phyloP scores from a whole-genome alignment of 2,329 filamentous ascomycete genomes.

The Byssochlamys sp. region DNA sequence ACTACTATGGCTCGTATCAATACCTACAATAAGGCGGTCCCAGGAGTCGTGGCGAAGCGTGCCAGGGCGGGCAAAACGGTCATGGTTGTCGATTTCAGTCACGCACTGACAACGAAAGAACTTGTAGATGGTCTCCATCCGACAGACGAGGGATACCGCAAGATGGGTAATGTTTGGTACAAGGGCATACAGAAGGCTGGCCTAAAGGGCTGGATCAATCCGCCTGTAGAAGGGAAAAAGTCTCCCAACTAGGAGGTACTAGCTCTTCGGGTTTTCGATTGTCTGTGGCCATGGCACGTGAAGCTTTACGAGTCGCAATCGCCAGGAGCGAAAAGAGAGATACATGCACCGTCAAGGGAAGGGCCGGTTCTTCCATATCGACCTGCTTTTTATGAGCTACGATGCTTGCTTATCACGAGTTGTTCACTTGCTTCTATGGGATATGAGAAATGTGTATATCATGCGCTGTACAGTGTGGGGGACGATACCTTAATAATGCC shows the following conservation, averaged over 20 bases:
- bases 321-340: no score
- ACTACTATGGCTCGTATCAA: slow-evolving; percentile 10
- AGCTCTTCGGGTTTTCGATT: no score
- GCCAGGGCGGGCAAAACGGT: slow-evolving; percentile 15
- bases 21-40: slow-evolving; percentile 17
- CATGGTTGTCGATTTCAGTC: slow-evolving; percentile 16
- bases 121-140: slow-evolving; percentile 21
- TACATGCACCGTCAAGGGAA: no score
- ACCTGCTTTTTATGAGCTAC: no score
- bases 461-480: no score
- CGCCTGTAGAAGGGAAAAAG: neutral
- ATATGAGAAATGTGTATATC: no score
- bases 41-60: slow-evolving; percentile 12
- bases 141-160: slow-evolving; percentile 17
- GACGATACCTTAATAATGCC: no score
- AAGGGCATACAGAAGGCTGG: slow-evolving; percentile 3
- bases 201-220: slow-evolving; percentile 6
- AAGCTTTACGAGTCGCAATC: no score
- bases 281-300: no score
- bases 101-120: slow-evolving; percentile 8
- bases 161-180: slow-evolving; percentile 21
- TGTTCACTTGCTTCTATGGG: no score
- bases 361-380: no score
- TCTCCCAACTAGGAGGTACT: neutral
- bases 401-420: no score